Base-by-base conservation (phyloP, 140 eudicot genomes). In the Cichorium intybus region DNA sequence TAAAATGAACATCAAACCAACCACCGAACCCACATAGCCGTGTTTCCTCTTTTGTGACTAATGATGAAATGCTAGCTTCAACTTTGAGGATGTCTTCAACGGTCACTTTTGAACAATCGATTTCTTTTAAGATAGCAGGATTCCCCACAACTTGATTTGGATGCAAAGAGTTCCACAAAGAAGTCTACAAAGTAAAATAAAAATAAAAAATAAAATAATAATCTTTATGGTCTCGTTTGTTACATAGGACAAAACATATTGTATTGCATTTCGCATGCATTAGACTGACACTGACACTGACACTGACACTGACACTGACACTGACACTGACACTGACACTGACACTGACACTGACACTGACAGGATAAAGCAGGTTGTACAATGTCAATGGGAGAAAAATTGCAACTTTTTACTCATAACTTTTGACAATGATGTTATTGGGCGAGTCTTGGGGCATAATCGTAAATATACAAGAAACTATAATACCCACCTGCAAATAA, bases 1-100 rank as follows among this genome's bases (percentile, higher is more conserved):
- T 84, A 79, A 90, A 90, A 69, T 87, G 94, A 62, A 90, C 97
- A 73, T 90, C 97, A 80, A 90, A 90, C 97, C 99, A 93, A 56
- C 99, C 99, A 65, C 79, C 81, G 70, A 83, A 88, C 27, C 99
- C 99, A 66, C 88, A 79, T 23, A 93, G 74, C 69, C 88, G 64
- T 0, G 90, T 68, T 35, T 85, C 82, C 47, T 80, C 94, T 68
- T 69, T 76, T 23, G 73, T 65, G 47, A 93, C 80, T 71, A 94
- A 62, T 31, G 90, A 79, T 17, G 84, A 60, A 56, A 88, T 14
- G 47, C 53, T 77, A 46, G 88, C 86, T 61, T 72, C 62, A 51
- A 93, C 81, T 65, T 39, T 67, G 50, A 75, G 83, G 55, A 88
- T 81, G 20, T 93, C 99, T 59, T 81, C 84, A 26, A 93, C 88